Base-by-base conservation (phyloP, 176 grass and related monocot species). In the Dendrocalamus sinicus region DNA sequence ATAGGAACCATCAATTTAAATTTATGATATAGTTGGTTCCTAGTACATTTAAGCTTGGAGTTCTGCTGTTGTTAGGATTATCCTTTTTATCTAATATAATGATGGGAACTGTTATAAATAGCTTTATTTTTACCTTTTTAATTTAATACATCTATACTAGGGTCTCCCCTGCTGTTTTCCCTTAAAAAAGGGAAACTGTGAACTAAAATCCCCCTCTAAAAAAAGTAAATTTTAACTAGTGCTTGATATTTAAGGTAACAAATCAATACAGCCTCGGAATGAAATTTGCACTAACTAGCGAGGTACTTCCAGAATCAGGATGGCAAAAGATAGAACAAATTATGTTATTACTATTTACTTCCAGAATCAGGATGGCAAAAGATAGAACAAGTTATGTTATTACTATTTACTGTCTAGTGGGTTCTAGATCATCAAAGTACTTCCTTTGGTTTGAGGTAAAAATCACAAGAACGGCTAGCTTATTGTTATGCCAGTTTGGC, bases 401-500 rank as follows among this genome's bases (percentile, higher is more conserved):
- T 23, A 75, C 48, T 68, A 85, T 28, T 55, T 85, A 45, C 22
- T 41, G 15, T 63, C 8, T 69, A 58, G 47, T 24, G 43, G 61
- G 32, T 77, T 15, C 82, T 67, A 43, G 22, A 65, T 75, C 58
- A 41, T 76, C 10, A 65, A 13, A 54, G 19, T 51, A 84, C 60
- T 64, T 67, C 22, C 14, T 85, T 77, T 85, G 11, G 82, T 85
- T 77, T 70, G 50, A 55, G 50, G 16, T 20, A 45, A 85, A 57
- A 46, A 78, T 37, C 12, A 85, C 73, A 77, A 9, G 16, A 45
- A 28, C 6, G 48, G 46, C 22, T 67, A 85, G 16, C n/a, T 54
- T 52, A 26, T 52, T 39, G 51, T 66, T 72, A 51, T 55, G 30
- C 60, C 51, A 43, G 9, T 76, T 57, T 85, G 47, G 47, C 48